Conservation (phyloP, 768 basidiomycete genomes). For the Psilocybe cyanescens region DNA sequence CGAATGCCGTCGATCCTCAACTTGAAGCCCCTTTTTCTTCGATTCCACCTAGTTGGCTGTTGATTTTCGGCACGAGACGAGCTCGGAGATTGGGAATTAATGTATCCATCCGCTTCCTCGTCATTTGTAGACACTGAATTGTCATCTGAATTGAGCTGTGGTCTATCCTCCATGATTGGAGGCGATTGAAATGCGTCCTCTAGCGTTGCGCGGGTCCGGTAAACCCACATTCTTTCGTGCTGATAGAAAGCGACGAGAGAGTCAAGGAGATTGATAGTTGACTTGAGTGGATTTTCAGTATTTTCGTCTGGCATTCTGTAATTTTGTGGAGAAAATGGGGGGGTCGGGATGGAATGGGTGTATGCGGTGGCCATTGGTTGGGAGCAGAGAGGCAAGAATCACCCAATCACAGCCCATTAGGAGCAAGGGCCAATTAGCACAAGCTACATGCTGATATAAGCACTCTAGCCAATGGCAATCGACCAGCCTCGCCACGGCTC, state of each 20-base stretch:
- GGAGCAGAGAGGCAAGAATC: slow-evolving; percentile 14
- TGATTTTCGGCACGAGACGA: slow-evolving; percentile 12
- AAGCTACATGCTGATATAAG: slow-evolving; percentile 8
- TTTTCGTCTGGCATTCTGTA: slow-evolving; percentile 25
- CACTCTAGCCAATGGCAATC: slow-evolving; percentile 7
- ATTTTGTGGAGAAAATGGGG: slow-evolving; percentile 38
- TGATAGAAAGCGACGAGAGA: slow-evolving; percentile 70
- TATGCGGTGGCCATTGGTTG: slow-evolving; percentile 29
- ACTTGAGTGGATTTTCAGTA: slow-evolving; percentile 38
- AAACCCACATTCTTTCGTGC: slow-evolving; percentile 73
- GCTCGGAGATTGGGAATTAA: not conserved
- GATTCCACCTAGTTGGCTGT: slow-evolving; percentile 48
- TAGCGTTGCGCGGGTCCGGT: slow-evolving; percentile 63
- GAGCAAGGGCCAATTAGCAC: slow-evolving; percentile 2
- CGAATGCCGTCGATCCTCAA: slow-evolving; percentile 40
- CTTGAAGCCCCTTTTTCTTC: slow-evolving; percentile 63
- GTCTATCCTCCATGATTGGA: slow-evolving; percentile 10
- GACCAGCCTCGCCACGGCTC: not conserved
- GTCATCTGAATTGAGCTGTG: not conserved
- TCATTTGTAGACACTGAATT: not conserved
- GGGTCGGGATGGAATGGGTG: slow-evolving; percentile 35
- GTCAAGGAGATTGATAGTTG: slow-evolving; percentile 63
- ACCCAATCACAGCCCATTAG: slow-evolving; percentile 11
- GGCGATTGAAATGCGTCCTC: slow-evolving; percentile 43
- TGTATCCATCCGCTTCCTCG: not conserved